Evolutionary conservation across 805 yeast genomes (phyloP).

Genomic region (Candida nanaspora): DNA sequence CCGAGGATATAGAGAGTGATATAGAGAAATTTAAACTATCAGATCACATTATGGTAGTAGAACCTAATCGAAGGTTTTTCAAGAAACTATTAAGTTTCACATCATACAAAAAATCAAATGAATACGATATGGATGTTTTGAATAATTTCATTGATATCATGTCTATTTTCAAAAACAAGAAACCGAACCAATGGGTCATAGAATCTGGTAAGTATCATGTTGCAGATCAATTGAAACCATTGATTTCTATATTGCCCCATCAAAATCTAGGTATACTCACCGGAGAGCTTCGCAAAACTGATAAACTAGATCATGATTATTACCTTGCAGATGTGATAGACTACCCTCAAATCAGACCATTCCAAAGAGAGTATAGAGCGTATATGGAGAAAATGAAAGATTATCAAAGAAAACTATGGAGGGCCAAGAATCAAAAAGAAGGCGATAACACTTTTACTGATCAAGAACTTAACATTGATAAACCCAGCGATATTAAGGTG

Average conservation of each 20-base stretch:
- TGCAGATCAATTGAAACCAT: too few relatives aligned
- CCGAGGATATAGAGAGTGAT: too few relatives aligned
- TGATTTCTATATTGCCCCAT: conserved; percentile 40
- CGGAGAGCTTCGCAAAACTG: conserved; percentile 35
- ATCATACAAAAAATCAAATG: conserved; percentile 22
- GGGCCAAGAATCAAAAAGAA: background rate
- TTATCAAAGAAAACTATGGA: background rate
- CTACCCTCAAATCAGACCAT: conserved; percentile 15
- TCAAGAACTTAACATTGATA: too few relatives aligned
- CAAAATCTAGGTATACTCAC: conserved; percentile 42
- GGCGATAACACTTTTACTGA: too few relatives aligned
- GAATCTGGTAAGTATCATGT: too few relatives aligned
- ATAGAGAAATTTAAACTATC: conserved; percentile 20
- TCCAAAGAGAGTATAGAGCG: background rate
- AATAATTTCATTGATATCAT: conserved; percentile 28
- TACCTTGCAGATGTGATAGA: conserved; percentile 38
- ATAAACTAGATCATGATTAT: conserved; percentile 27
- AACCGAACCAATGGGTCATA: background rate
- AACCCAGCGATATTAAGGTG: conserved; percentile 3
- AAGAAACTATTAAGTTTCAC: conserved; percentile 17
- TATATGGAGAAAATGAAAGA: conserved; percentile 2
- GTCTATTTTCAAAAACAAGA: conserved; percentile 5
- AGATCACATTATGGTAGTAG: conserved; percentile 53
- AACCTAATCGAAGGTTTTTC: conserved; percentile 30
- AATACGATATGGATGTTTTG: conserved; percentile 49